Base-by-base conservation (phyloP, 306 rosid genomes). In the Senna siamea region DNA sequence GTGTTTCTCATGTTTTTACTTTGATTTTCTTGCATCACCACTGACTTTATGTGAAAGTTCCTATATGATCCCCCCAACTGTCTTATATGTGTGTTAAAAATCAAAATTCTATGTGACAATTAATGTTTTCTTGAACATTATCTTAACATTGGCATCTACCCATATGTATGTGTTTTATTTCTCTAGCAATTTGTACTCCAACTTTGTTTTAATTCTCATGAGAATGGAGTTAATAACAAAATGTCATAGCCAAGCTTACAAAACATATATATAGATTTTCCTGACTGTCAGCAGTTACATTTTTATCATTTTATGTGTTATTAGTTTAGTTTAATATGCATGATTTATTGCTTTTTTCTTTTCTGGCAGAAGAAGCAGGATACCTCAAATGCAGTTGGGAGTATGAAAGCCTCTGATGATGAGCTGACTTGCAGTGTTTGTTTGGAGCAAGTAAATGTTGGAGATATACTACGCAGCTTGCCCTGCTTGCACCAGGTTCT, bases 401-500 rank as follows among this genome's bases (percentile, higher is more conserved):
- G 74, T 80, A 76, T 81, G 14, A 91, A 93, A 76, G 77, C 85
- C 76, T 69, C 85, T 1, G 93, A 90, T 51, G 96, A 93, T 86
- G 98, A 91, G 75, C 88, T 93, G 78, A 93, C 93, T 14, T 93
- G 98, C 83, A 93, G 92, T 79, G 97, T 93, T 76, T 93, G 98
- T 85, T 81, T 93, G 87, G 97, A 93, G 87, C 98, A 90, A 83
- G 98, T 93, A 72, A 85, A 72, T 50, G 85, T 76, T 38, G 98
- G 97, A 78, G 98, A 91, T 26, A 77, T 91, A 47, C 84, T 93
- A 53, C 98, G 97, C 68, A 93, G 95, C 90, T 86, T 93, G 86
- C 97, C 98, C 28, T 91, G 97, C 84, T 78, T 93, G 82, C 98
- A 91, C 84, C 98, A 91, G 97, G 98, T 93, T 76, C 14, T n/a